Evolutionary conservation across 768 basidiomycete species (phyloP).

Genomic region (Suillus placidus): DNA sequence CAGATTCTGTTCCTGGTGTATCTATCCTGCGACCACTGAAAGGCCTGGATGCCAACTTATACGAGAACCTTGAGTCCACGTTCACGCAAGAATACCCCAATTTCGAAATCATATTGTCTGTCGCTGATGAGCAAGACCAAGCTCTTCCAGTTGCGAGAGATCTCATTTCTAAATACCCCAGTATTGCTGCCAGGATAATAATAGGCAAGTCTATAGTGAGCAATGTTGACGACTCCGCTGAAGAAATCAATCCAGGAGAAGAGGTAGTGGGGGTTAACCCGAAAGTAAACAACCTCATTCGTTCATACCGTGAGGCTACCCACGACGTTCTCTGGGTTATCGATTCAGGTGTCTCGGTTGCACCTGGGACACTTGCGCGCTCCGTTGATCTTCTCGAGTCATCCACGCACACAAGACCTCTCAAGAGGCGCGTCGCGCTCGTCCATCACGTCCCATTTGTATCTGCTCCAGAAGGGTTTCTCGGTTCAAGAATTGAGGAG

Average conservation of each 20-base stretch:
- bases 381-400: conserved; percentile 76
- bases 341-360: conserved; percentile 90
- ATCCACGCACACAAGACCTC: conserved; percentile 37
- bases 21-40: conserved; percentile 94
- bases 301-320: conserved; percentile 76
- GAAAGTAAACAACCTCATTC: conserved; percentile 95
- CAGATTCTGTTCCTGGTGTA: conserved; percentile 73
- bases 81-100: conserved; percentile 91
- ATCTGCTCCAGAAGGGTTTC: conserved; percentile 60
- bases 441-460: conserved; percentile 98
- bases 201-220: conserved; percentile 48
- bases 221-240: conserved; percentile 1
- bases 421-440: conserved; percentile 65
- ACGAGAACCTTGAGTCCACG: conserved; percentile 93
- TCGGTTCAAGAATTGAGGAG: conserved; percentile 88
- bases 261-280: conserved; percentile 90
- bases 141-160: conserved; percentile 83
- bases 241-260: conserved; percentile 55
- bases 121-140: conserved; percentile 88
- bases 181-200: conserved; percentile 70
- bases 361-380: conserved; percentile 77
- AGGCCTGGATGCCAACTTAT: conserved; percentile 93
- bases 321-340: conserved; percentile 96
- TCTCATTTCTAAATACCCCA: conserved; percentile 76
- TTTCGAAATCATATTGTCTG: conserved; percentile 88